Evolutionary conservation across 345 rosid species (phyloP), one percentile per base, ranked within the genome.

Genomic region (Gossypium stocksii): DNA sequence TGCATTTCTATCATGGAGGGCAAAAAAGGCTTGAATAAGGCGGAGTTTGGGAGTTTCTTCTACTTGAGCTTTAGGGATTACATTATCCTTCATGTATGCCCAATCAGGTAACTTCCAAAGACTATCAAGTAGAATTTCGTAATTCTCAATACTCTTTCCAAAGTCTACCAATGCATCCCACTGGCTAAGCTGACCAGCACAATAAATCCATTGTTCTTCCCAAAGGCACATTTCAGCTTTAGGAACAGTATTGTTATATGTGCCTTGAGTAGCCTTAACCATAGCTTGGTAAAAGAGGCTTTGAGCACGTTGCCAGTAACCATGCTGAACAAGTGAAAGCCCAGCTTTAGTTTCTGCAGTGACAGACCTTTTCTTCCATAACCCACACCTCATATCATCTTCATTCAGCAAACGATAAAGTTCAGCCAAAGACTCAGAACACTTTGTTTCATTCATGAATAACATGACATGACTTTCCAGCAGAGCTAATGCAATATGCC

Each of bases 151-250:
- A 82, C 84, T 89, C 85, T 93, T 95, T 59, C 99, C 98, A 83
- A 93, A 95, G 57, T 95, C 98, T 41, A 89, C 96, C 72, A 95
- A 76, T 16, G 97, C 97, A 86, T 93, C 99, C 99, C 99, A 95
- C 84, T 95, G 98, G 78, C 97, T 87, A 73, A 95, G 97, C 81
- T 95, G 98, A 76, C 79, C 86, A 53, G 93, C 97, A 85, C 99
- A 95, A 80, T 87, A 82, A 72, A 93, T 84, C 99, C 99, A 95
- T 74, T 95, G 98, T 83, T 95, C 99, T 89, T 95, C 99, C 99
- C 99, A 95, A 57, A 95, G 88, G 78, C 97, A 93, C 99, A 95
- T 95, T 86, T 95, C 99, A 73, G 99, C 99, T 85, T 95, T 95
- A 7, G 99, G 99, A 27, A 95, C 98, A 1, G 93, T 86, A 81